Percentiles rank a stretch among this genome's conserved stretches.
phyloP scores from a whole-genome alignment of 2,329 filamentous ascomycete genomes.

The Neonectria faginata region DNA sequence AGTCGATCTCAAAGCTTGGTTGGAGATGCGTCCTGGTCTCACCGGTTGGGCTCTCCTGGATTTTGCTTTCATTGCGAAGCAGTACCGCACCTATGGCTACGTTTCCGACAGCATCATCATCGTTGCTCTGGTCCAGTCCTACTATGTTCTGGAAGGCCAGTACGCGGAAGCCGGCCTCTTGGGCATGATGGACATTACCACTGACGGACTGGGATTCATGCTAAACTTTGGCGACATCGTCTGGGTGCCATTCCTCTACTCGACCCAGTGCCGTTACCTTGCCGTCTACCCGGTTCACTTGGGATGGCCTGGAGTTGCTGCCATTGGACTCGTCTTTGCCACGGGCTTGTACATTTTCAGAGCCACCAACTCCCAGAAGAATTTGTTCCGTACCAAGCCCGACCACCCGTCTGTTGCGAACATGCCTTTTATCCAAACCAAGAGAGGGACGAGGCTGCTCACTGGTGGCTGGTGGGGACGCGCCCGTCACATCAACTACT shows the following conservation, averaged over 20 bases:
- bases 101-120: conserved; percentile 87
- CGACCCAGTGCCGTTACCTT: conserved; percentile 83
- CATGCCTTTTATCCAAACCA: conserved; percentile 85
- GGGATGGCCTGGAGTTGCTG: conserved; percentile 71
- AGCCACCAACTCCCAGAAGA: conserved; percentile 89
- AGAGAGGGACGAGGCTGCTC: conserved; percentile 80
- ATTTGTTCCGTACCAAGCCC: conserved; percentile 88
- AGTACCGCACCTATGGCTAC: conserved; percentile 83
- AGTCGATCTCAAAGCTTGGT: conserved; percentile 88
- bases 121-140: conserved; percentile 76
- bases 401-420: conserved; percentile 79
- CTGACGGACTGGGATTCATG: conserved; percentile 94
- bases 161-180: conserved; percentile 88
- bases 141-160: conserved; percentile 85
- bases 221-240: conserved; percentile 88
- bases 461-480: conserved; percentile 91
- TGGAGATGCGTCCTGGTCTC: conserved; percentile 88
- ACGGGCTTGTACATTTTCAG: conserved; percentile 89
- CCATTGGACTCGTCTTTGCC: conserved; percentile 73
- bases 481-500: conserved; percentile 91
- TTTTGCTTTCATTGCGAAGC: conserved; percentile 83
- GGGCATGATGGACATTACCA: conserved; percentile 91
- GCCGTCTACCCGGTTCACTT: conserved; percentile 82
- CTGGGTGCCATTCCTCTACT: conserved; percentile 92
- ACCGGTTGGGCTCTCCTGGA: conserved; percentile 87